These are phyloP conservation scores for Colletotrichum sansevieriae DNA, from an alignment of 2,329 filamentous ascomycete genomes.

Conservation along the genomic window DNA sequence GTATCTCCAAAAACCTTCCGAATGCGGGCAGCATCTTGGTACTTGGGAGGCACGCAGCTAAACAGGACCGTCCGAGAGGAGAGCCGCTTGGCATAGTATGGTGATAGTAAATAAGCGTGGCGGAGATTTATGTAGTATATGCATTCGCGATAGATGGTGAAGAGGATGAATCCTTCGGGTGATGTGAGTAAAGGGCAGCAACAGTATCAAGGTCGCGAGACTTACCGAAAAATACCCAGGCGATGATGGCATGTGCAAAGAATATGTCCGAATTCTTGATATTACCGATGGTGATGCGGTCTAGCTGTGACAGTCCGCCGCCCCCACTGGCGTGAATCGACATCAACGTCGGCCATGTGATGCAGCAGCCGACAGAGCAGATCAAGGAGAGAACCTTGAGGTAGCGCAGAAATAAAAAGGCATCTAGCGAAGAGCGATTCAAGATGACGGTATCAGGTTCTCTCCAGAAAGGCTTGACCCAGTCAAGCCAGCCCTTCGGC, in stretches of 20 bases:
- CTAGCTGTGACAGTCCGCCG: constrained; percentile 72
- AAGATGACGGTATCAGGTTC: constrained; percentile 83
- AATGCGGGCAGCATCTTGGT: constrained; percentile 80
- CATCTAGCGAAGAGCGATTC: constrained; percentile 92
- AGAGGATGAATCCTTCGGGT: constrained; percentile 78
- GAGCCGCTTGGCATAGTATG: constrained; percentile 84
- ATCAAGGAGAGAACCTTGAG: constrained; percentile 75
- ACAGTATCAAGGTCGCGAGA: not conserved
- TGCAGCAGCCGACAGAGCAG: constrained; percentile 81
- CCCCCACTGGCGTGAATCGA: constrained; percentile 88
- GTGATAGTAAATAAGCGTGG: constrained; percentile 92
- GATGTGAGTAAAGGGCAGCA: not conserved
- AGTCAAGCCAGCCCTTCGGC: constrained; percentile 73
- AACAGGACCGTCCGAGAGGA: constrained; percentile 96
- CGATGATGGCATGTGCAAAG: constrained; percentile 85
- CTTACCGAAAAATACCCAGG: constrained; percentile 81
- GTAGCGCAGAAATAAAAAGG: constrained; percentile 88
- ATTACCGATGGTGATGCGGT: constrained; percentile 67
- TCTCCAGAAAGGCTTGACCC: constrained; percentile 76
- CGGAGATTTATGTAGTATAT: constrained; percentile 95
- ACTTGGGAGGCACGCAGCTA: constrained; percentile 83
- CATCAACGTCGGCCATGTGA: constrained; percentile 89
- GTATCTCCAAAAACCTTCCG: constrained; percentile 82
- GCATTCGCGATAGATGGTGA: constrained; percentile 88
- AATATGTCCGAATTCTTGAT: constrained; percentile 72